Conservation (phyloP, 129 eudicot genomes). For the Lactuca sativa region DNA sequence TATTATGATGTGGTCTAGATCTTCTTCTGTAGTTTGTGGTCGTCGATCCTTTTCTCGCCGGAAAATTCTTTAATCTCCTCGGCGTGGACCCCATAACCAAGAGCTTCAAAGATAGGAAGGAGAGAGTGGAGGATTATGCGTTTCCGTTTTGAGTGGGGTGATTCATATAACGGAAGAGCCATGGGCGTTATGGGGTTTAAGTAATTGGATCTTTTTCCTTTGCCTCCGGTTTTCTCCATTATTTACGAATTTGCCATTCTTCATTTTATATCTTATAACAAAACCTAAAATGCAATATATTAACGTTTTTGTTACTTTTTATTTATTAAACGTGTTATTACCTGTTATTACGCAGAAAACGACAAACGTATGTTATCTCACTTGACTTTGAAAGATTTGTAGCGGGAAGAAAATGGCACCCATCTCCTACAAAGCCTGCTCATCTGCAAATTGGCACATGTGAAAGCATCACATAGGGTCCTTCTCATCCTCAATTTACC, state of each 20-base stretch:
- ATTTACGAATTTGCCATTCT: constrained; percentile 51
- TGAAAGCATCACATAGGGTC: constrained; percentile 33
- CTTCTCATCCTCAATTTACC: constrained; percentile 14
- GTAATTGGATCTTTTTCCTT: constrained; percentile 32
- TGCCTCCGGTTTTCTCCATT: constrained; percentile 20
- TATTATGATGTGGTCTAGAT: constrained; percentile 24
- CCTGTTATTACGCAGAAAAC: constrained; percentile 22
- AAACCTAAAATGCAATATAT: too few relatives aligned
- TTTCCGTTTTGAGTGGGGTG: constrained; percentile 15
- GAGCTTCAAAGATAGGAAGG: constrained; percentile 10
- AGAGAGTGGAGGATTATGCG: constrained; percentile 4
- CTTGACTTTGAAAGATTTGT: constrained; percentile 40
- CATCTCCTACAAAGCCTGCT: constrained; percentile 53
- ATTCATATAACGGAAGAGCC: constrained; percentile 15
- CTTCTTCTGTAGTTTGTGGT: constrained; percentile 24
- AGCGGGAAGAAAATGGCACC: constrained; percentile 58
- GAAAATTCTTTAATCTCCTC: constrained; percentile 30
- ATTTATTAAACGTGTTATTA: too few relatives aligned
- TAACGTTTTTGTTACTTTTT: too few relatives aligned
- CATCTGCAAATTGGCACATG: constrained; percentile 57
- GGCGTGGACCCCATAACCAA: constrained; percentile 57
- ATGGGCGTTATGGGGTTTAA: constrained; percentile 48
- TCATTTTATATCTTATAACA: too few relatives aligned
- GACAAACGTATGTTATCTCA: constrained; percentile 44
- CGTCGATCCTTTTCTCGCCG: constrained; percentile 36